phyloP scores from a whole-genome alignment of 495 filamentous ascomycete species.

The Talaromyces thailandensis region DNA sequence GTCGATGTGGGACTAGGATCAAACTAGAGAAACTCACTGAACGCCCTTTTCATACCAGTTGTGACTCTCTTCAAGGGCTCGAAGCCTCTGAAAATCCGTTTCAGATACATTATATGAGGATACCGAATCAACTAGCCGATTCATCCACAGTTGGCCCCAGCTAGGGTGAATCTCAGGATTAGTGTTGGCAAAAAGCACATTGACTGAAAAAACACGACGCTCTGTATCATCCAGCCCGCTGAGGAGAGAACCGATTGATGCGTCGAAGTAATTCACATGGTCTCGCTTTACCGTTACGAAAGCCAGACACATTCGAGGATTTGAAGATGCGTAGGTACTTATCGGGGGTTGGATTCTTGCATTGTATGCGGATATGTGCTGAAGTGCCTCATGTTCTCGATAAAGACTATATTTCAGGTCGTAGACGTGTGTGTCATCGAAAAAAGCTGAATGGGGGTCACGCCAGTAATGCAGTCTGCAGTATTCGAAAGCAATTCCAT shows the following conservation, averaged over 20 bases:
- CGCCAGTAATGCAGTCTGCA: constrained; percentile 22
- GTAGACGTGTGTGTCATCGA: constrained; percentile 28
- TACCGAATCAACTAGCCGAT: constrained; percentile 22
- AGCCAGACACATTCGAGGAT: constrained; percentile 19
- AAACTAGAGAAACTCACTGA: constrained; percentile 14
- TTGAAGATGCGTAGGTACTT: constrained; percentile 1
- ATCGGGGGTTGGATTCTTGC: background rate
- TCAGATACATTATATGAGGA: background rate
- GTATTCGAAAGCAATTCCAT: constrained; percentile 16
- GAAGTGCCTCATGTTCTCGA: constrained; percentile 26
- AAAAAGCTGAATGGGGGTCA: constrained; percentile 36
- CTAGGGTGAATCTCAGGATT: constrained; percentile 38
- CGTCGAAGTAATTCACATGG: constrained; percentile 32
- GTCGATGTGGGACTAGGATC: background rate
- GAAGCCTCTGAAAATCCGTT: constrained; percentile 5
- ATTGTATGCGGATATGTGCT: constrained; percentile 21
- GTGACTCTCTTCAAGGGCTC: constrained; percentile 12
- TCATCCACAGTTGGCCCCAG: constrained; percentile 41
- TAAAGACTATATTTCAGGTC: constrained; percentile 26
- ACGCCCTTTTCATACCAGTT: constrained; percentile 22
- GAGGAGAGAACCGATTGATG: constrained; percentile 41
- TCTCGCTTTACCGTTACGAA: constrained; percentile 21
- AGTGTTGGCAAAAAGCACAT: constrained; percentile 42
- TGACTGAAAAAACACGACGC: constrained; percentile 33
- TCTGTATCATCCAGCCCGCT: constrained; percentile 35